Base-by-base conservation (phyloP, 768 basidiomycete genomes). In the Trichaptum fuscoviolaceum region DNA sequence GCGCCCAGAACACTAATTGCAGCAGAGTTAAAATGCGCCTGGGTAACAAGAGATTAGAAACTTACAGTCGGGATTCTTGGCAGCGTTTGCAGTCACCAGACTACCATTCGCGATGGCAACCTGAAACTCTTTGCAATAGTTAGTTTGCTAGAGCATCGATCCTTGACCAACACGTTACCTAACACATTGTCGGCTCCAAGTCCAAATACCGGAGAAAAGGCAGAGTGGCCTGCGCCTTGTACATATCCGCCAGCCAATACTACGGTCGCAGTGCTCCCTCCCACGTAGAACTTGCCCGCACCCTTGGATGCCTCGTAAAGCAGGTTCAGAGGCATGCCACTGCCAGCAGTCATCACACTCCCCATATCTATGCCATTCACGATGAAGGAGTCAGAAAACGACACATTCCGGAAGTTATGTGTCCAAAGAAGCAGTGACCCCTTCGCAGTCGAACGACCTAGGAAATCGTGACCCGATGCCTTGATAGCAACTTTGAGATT, bases 1-100 rank as follows among this genome's bases (percentile, higher is more conserved):
- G 69, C 0, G 85, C 84, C 80, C 82, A 86, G 73, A 83, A 86
- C 3, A 86, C 71, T 71, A 15, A 6, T 52, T 52, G 12, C 12
- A 52, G 15, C 3, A 17, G 20, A 52, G 20, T 15, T 52, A 52
- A 12, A 52, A 52, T 2, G 42, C 15, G 3, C 10, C 15, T 20
- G 12, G 42, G 12, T 52, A 52, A 2, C 8, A 30, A 3, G 8
- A 30, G 8, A 30, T 3, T 30, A 30, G 8, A 20, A 52, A 12
- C 42, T 52, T 20, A 76, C 75, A 65, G 68, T 77, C 73, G 25
- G 72, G 60, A 59, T 76, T 66, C 42, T 73, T 64, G 36, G 68
- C 64, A 9, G 68, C 70, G 52, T 75, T 75, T 1, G 69, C 74
- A 7, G 69, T 72, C 15, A 74, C 67, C 7, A 77, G 62, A 1